phyloP scores from a whole-genome alignment of 1,284 basidiomycete genomes.

The Mycocalia duriaeana region DNA sequence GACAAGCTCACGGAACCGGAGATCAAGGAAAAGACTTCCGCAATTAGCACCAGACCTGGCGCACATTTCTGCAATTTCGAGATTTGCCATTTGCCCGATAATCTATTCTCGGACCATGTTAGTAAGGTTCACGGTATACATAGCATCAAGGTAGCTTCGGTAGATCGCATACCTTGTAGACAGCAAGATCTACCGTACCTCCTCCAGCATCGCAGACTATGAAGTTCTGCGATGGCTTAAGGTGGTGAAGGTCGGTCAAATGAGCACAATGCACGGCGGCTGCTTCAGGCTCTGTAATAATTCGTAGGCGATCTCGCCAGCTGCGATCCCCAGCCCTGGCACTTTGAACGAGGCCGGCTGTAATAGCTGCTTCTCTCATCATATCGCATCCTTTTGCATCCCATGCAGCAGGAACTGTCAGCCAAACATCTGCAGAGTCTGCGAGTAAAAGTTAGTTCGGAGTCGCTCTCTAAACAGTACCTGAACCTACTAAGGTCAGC shows the following conservation, averaged over 20 bases:
- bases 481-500: slow-evolving; percentile 72
- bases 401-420: slow-evolving; percentile 84
- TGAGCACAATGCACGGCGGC: slow-evolving; percentile 81
- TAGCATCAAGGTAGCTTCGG: neutral
- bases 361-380: slow-evolving; percentile 77
- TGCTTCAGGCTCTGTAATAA: slow-evolving; percentile 84
- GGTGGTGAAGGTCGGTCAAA: slow-evolving; percentile 68
- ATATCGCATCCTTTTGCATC: slow-evolving; percentile 75
- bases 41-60: slow-evolving; percentile 79
- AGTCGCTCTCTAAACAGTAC: too few relatives aligned
- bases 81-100: slow-evolving; percentile 64
- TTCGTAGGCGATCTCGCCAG: slow-evolving; percentile 74
- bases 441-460: too few relatives aligned
- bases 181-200: slow-evolving; percentile 63
- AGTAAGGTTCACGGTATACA: neutral
- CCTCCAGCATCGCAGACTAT: slow-evolving; percentile 77
- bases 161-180: slow-evolving; percentile 51
- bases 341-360: slow-evolving; percentile 70
- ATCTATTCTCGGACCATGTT: slow-evolving; percentile 35
- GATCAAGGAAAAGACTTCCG: slow-evolving; percentile 77
- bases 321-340: slow-evolving; percentile 62
- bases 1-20: slow-evolving; percentile 76
- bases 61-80: slow-evolving; percentile 83
- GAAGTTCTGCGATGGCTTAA: slow-evolving; percentile 74
- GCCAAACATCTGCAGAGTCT: slow-evolving; percentile 76